Percentiles rank a stretch among this genome's conserved stretches.
phyloP scores from a whole-genome alignment of 768 basidiomycete species.

The Pisolithus microcarpus region DNA sequence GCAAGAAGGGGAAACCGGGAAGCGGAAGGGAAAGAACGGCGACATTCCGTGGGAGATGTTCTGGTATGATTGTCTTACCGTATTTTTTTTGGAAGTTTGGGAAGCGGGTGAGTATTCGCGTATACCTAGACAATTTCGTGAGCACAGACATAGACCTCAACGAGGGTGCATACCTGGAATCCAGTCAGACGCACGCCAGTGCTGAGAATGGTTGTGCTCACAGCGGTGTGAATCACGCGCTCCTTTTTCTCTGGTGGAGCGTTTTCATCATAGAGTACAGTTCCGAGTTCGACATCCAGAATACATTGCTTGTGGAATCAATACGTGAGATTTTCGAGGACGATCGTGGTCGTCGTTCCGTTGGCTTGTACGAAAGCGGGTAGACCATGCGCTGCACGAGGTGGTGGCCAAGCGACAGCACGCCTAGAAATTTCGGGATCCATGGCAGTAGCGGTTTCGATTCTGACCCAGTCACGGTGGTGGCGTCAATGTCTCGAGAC shows the following conservation, averaged over 20 bases:
- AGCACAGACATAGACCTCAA: background rate
- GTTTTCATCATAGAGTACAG: slow-evolving; percentile 68
- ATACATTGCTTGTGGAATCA: slow-evolving; percentile 76
- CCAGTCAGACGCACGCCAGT: slow-evolving; percentile 83
- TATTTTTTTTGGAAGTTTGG: slow-evolving; percentile 65
- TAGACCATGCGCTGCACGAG: slow-evolving; percentile 2
- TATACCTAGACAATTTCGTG: slow-evolving; percentile 49
- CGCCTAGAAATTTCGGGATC: slow-evolving; percentile 74
- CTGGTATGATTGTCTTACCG: slow-evolving; percentile 64
- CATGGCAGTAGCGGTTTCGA: slow-evolving; percentile 39
- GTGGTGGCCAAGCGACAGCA: slow-evolving; percentile 66
- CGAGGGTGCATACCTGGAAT: slow-evolving; percentile 60
- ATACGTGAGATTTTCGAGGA: slow-evolving; percentile 77
- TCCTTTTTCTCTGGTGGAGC: slow-evolving; percentile 37
- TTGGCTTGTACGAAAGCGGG: slow-evolving; percentile 23
- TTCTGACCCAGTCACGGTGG: slow-evolving; percentile 13
- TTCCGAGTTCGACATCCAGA: slow-evolving; percentile 52
- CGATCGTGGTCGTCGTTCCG: slow-evolving; percentile 63
- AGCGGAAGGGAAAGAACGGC: slow-evolving; percentile 64
- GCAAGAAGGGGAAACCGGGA: slow-evolving; percentile 5
- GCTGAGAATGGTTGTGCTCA: slow-evolving; percentile 60
- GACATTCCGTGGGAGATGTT: slow-evolving; percentile 74
- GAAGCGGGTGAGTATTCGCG: slow-evolving; percentile 47
- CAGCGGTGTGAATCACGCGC: slow-evolving; percentile 69
- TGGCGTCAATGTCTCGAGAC: slow-evolving; percentile 23